phyloP scores from a whole-genome alignment of 1,284 basidiomycete genomes.

The Apiotrichum mycotoxinovorans region DNA sequence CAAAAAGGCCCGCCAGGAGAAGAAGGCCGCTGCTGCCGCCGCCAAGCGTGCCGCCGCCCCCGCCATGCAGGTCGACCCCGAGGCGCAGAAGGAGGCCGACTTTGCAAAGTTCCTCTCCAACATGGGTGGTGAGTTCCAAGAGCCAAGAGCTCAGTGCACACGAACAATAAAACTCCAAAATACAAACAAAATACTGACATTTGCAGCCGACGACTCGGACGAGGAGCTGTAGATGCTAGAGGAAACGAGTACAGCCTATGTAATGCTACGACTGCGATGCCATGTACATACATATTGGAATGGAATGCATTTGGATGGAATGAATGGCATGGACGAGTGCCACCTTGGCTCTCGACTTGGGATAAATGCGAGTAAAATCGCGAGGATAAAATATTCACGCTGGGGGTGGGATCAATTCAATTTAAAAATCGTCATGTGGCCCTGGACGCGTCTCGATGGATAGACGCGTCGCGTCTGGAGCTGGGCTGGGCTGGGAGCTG shows the following conservation, averaged over 20 bases:
- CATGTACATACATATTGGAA: no score
- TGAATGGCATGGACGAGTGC: neutral
- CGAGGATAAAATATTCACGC: neutral
- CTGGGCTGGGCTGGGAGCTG: neutral
- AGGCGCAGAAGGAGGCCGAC: conserved; percentile 43
- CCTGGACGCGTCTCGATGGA: conserved; percentile 3
- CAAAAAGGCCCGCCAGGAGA: conserved; percentile 6
- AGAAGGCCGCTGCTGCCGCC: conserved; percentile 10
- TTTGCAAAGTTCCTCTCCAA: conserved; percentile 48
- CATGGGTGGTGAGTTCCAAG: conserved; percentile 39
- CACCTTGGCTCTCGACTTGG: neutral
- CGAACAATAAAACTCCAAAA: no score
- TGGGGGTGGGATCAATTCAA: neutral
- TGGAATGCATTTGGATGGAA: neutral
- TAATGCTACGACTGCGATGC: neutral
- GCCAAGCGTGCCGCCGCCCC: conserved; percentile 9
- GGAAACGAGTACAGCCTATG: neutral
- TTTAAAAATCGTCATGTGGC: neutral
- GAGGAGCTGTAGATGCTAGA: conserved; percentile 9
- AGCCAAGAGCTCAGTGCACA: no score
- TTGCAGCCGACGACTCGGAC: conserved; percentile 5
- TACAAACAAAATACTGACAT: neutral
- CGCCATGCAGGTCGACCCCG: conserved; percentile 21
- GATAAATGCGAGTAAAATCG: neutral
- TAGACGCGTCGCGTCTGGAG: neutral